A percentile compares a stretch with the other conserved stretches of the same genome.
phyloP scores from a whole-genome alignment of 1,139 yeast species.

The Candida sanyaensis region DNA sequence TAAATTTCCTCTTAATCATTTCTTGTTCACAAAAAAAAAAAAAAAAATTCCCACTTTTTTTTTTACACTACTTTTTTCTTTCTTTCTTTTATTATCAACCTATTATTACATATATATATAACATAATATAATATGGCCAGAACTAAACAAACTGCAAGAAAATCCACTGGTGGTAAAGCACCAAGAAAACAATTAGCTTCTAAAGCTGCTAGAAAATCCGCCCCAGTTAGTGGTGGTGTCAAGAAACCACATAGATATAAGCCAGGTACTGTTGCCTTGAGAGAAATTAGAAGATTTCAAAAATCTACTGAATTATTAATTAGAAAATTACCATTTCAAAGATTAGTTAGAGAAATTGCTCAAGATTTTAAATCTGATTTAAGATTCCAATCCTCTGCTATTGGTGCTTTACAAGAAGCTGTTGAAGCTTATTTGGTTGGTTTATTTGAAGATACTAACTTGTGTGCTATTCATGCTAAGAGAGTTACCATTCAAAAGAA shows the following conservation, averaged over 20 bases:
- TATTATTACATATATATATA: neutral
- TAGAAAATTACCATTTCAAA: constrained; percentile 53
- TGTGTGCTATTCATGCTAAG: constrained; percentile 57
- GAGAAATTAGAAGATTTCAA: constrained; percentile 57
- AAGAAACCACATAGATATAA: constrained; percentile 57
- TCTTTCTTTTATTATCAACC: constrained; percentile 4
- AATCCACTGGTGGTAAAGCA: constrained; percentile 56
- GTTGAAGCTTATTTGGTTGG: constrained; percentile 55
- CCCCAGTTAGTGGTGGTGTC: constrained; percentile 55
- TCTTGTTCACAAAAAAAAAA: neutral
- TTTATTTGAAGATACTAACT: constrained; percentile 53
- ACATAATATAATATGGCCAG: constrained; percentile 43
- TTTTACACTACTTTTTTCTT: constrained; percentile 7
- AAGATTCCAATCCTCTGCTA: constrained; percentile 54
- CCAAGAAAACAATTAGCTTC: constrained; percentile 58
- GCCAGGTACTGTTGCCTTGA: constrained; percentile 58
- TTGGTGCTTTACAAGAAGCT: constrained; percentile 56
- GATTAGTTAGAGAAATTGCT: constrained; percentile 52
- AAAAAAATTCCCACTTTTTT: neutral
- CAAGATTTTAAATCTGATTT: constrained; percentile 54
- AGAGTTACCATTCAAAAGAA: constrained; percentile 57
- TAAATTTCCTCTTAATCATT: constrained; percentile 7
- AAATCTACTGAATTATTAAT: constrained; percentile 53
- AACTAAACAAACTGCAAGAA: constrained; percentile 57
- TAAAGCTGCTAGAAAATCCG: constrained; percentile 55